A percentile compares a stretch with the other conserved stretches of the same genome.
Conservation (phyloP, 805 yeast genomes). For the Kodamaea nitidulidarum region DNA sequence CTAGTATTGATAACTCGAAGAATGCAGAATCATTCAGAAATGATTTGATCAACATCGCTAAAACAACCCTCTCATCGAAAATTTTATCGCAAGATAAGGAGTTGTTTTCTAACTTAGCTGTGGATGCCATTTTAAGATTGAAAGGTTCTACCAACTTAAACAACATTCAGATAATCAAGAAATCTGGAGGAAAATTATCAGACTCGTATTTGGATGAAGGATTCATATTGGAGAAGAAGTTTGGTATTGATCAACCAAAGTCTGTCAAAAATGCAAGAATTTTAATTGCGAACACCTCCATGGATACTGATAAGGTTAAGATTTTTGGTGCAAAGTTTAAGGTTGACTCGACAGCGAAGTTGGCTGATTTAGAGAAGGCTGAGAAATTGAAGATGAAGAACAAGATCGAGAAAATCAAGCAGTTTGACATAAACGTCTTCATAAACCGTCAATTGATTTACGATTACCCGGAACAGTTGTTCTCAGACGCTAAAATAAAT, state of each 20-base stretch:
- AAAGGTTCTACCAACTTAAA: conserved; percentile 85
- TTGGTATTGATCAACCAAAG: conserved; percentile 94
- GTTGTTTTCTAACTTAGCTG: conserved; percentile 83
- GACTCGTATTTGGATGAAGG: conserved; percentile 97
- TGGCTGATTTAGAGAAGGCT: conserved; percentile 91
- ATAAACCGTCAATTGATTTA: conserved; percentile 95
- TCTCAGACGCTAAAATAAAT: conserved; percentile 81
- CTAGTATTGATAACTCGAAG: conserved; percentile 69
- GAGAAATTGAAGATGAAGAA: conserved; percentile 89
- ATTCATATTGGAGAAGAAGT: conserved; percentile 83
- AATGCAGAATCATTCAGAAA: conserved; percentile 58
- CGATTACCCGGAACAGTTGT: conserved; percentile 96
- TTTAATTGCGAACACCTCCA: conserved; percentile 88
- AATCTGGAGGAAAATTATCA: conserved; percentile 84
- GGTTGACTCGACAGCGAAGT: conserved; percentile 90
- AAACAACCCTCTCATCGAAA: conserved; percentile 89
- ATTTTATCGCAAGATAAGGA: conserved; percentile 93
- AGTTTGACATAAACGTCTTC: conserved; percentile 82
- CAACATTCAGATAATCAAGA: conserved; percentile 89
- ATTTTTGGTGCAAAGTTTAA: conserved; percentile 96
- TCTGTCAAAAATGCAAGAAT: conserved; percentile 77
- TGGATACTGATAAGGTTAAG: conserved; percentile 97
- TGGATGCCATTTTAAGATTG: conserved; percentile 85
- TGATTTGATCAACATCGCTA: conserved; percentile 84
- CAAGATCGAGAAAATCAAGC: conserved; percentile 85